Conservation (phyloP, 192 early-diverging fungal genomes). For the Paraglomus occultum region DNA sequence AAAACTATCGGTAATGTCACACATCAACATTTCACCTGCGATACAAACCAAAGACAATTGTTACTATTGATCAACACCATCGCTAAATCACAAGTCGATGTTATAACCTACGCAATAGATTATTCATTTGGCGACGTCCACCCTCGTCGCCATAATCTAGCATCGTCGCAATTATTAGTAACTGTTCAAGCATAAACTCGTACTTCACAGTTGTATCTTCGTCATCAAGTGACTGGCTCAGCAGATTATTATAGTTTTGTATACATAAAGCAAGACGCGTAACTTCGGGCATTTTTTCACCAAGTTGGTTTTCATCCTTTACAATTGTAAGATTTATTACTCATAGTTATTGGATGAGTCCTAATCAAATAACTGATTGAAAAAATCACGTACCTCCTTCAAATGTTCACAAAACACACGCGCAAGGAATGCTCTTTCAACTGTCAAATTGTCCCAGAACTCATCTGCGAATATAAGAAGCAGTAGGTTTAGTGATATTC, state of each 20-base stretch:
- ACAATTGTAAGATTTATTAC: slow-evolving; percentile 40
- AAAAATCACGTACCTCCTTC: slow-evolving; percentile 38
- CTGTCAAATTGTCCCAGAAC: slow-evolving; percentile 56
- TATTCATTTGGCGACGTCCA: slow-evolving; percentile 78
- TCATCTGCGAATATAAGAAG: slow-evolving; percentile 36
- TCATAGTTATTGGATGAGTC: slow-evolving; percentile 32
- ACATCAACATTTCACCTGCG: slow-evolving; percentile 72
- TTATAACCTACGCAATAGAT: slow-evolving; percentile 60
- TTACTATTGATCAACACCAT: background rate
- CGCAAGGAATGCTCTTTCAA: slow-evolving; percentile 50
- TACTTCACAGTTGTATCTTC: slow-evolving; percentile 47
- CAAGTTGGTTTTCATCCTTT: slow-evolving; percentile 61
- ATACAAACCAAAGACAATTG: background rate
- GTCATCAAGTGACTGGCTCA: slow-evolving; percentile 41
- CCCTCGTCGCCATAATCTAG: slow-evolving; percentile 89
- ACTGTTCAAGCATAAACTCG: slow-evolving; percentile 68
- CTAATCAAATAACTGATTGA: background rate
- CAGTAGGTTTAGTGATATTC: background rate
- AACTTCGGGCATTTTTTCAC: slow-evolving; percentile 68
- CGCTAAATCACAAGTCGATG: background rate
- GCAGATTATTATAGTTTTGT: slow-evolving; percentile 52
- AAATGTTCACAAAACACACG: slow-evolving; percentile 45
- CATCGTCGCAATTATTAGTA: slow-evolving; percentile 72
- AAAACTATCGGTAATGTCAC: slow-evolving; percentile 75
- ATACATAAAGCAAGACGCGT: slow-evolving; percentile 54